Evolutionary conservation across 208 protist genomes (phyloP).

Genomic region (Wallacemonas rigidus): DNA sequence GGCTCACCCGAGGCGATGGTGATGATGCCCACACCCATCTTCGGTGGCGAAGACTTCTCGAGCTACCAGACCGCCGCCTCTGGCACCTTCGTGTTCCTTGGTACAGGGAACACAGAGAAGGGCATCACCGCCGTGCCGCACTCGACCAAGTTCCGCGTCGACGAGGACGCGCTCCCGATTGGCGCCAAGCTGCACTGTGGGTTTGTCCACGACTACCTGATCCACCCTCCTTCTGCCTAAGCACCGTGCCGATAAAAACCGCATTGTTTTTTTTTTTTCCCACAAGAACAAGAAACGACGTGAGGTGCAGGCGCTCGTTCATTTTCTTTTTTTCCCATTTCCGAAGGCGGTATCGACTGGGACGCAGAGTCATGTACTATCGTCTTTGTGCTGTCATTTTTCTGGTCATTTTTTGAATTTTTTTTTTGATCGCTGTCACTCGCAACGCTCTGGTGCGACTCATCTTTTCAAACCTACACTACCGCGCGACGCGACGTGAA

Average conservation of each 20-base stretch:
- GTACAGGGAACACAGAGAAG: constrained; percentile 35
- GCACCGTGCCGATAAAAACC: background rate
- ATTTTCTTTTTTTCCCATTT: too few relatives aligned
- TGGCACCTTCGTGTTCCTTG: constrained; percentile 48
- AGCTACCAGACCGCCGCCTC: constrained; percentile 38
- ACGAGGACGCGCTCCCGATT: constrained; percentile 48
- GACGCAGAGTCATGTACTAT: too few relatives aligned
- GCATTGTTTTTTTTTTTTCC: background rate
- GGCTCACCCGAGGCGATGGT: constrained; percentile 35
- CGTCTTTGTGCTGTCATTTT: too few relatives aligned
- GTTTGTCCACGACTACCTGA: constrained; percentile 45
- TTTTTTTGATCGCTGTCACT: too few relatives aligned
- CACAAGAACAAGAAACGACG: too few relatives aligned
- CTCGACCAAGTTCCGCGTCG: constrained; percentile 46
- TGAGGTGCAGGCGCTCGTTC: too few relatives aligned
- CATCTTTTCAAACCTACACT: too few relatives aligned
- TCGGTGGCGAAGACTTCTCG: constrained; percentile 62
- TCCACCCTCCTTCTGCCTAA: constrained; percentile 3
- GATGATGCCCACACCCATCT: constrained; percentile 19
- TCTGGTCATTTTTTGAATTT: too few relatives aligned
- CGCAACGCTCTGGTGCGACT: too few relatives aligned
- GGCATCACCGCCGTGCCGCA: constrained; percentile 34
- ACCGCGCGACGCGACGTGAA: too few relatives aligned
- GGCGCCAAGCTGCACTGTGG: constrained; percentile 51
- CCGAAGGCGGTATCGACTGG: too few relatives aligned